Evolutionary conservation across 306 rosid genomes (phyloP), one percentile per base, ranked within the genome.

Genomic region (Morella rubra): DNA sequence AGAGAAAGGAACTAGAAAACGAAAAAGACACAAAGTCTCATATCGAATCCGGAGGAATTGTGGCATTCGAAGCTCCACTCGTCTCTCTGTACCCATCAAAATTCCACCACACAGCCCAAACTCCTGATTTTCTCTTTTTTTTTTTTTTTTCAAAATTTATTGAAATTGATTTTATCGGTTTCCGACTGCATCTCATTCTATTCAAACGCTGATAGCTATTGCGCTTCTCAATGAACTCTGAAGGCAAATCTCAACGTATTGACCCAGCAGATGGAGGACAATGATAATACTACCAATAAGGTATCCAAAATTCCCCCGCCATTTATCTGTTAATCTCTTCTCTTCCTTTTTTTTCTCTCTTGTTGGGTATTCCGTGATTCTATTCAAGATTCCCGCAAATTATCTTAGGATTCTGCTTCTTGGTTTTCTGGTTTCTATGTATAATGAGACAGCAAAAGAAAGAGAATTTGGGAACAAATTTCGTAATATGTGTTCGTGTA

Each of bases 221-320:
- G 72, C 40, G 66, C 69, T 45, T 46, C 41, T 77, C 73, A 49
- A 88, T 88, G 89, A 81, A 77, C 72, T 42, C 58, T 84, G 70
- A 46, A 51, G 50, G 44, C 62, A 66, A 85, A 70, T 44, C 56
- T 51, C 55, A 45, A 64, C 62, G 52, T 77, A 70, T 65, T 46
- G 64, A 78, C 72, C 84, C 61, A 76, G 68, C 84, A 44, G 73
- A 89, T 89, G 93, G 93, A 85, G 69, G 83, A 61, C 46, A 64
- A 68, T 78, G 78, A 84, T 41, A 50, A 55, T 72, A 51, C 83
- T 69, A 76, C 51, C 79, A 76, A 75, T 0, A 86, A 82, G 90
- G 87, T 86, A 68, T 68, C 62, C 3, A 9, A 4, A 37, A 2
- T 44, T 37, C n/a, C 67, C 20, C 5, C 13, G 27, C 73, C 42